These are phyloP conservation scores for Oidiodendron maius DNA, from an alignment of 495 filamentous ascomycete species.

Conservation along the genomic window DNA sequence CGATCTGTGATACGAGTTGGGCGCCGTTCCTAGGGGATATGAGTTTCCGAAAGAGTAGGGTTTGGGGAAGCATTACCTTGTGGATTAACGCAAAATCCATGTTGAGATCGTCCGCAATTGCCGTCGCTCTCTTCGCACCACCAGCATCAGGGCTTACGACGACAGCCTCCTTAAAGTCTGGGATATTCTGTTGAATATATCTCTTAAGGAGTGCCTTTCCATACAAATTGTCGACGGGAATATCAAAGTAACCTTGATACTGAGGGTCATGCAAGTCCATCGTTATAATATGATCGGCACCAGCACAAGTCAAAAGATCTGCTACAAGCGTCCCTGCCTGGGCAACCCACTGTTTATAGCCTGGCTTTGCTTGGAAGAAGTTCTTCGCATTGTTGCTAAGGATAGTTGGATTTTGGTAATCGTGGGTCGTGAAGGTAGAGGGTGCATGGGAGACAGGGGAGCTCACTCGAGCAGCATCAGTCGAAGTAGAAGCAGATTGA, in stretches of 20 bases:
- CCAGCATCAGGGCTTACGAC: slow-evolving; percentile 96
- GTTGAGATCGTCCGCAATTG: slow-evolving; percentile 87
- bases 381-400: slow-evolving; percentile 39
- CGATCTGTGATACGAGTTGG: slow-evolving; percentile 90
- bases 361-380: slow-evolving; percentile 74
- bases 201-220: slow-evolving; percentile 80
- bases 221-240: slow-evolving; percentile 95
- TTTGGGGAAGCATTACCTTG: slow-evolving; percentile 60
- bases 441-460: slow-evolving; percentile 17
- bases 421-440: slow-evolving; percentile 43
- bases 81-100: slow-evolving; percentile 96
- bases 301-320: slow-evolving; percentile 89
- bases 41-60: slow-evolving; percentile 24
- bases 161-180: slow-evolving; percentile 79
- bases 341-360: slow-evolving; percentile 97
- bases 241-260: slow-evolving; percentile 98
- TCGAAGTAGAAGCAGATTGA: slow-evolving; percentile 39
- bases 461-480: slow-evolving; percentile 15
- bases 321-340: slow-evolving; percentile 95
- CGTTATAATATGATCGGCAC: slow-evolving; percentile 94
- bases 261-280: slow-evolving; percentile 98
- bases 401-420: slow-evolving; percentile 49
- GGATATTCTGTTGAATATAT: slow-evolving; percentile 85
- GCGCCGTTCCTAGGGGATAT: slow-evolving; percentile 74
- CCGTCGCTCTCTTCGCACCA: slow-evolving; percentile 93